phyloP scores from a whole-genome alignment of 2,329 filamentous ascomycete genomes.

The Fusarium miscanthi region DNA sequence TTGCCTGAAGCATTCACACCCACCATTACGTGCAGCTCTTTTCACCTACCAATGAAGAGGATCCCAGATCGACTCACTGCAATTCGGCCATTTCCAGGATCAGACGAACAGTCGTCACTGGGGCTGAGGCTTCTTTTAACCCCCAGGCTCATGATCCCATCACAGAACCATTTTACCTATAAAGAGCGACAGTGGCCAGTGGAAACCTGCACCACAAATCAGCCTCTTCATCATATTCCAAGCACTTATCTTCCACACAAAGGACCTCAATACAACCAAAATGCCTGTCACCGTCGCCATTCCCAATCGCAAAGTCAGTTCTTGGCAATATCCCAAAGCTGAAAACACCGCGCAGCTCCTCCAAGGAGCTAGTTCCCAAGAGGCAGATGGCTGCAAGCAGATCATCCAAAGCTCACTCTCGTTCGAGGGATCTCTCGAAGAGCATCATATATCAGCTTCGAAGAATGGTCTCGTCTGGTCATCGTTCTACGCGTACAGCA shows the following conservation, averaged over 20 bases:
- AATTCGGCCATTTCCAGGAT: background rate
- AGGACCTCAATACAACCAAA: accelerated
- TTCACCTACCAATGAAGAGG: background rate
- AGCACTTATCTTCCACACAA: accelerated
- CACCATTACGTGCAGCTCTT: background rate
- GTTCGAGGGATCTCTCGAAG: accelerated
- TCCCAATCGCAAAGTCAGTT: background rate
- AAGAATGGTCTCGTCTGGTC: background rate
- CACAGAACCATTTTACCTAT: background rate
- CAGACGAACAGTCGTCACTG: background rate
- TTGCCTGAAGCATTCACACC: background rate
- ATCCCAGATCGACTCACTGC: background rate
- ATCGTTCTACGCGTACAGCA: background rate
- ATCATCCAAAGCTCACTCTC: background rate
- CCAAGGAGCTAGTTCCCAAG: accelerated
- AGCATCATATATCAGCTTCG: accelerated
- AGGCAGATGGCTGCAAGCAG: background rate
- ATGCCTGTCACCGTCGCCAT: background rate
- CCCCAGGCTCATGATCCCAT: background rate
- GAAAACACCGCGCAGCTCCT: background rate
- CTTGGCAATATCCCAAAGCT: background rate
- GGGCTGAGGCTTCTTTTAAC: background rate
- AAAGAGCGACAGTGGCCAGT: accelerated
- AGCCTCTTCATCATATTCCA: accelerated
- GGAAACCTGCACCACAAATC: accelerated